Percentiles rank a stretch among this genome's conserved stretches.
Evolutionary conservation across 1,284 basidiomycete species (phyloP).

Genomic region (Ganoderma resinaceum): DNA sequence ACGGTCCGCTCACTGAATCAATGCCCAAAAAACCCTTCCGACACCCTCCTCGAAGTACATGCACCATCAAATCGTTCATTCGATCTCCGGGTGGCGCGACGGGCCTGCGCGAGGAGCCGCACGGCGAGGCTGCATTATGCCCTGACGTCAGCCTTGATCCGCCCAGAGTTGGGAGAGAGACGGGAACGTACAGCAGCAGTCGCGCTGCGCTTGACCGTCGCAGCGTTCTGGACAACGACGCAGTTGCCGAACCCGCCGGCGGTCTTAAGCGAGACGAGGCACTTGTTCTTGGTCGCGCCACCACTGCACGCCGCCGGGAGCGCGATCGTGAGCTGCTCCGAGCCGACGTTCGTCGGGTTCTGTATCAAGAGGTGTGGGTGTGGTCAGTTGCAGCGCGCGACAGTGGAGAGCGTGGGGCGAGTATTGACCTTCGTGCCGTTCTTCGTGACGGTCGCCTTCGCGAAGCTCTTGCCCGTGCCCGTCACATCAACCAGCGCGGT

Average conservation of each 20-base stretch:
- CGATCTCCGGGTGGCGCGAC: not conserved
- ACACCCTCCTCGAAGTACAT: not conserved
- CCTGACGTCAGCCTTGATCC: not conserved
- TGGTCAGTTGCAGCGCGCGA: not conserved
- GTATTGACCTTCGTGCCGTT: constrained; percentile 46
- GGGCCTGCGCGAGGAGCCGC: not conserved
- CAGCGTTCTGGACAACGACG: constrained; percentile 43
- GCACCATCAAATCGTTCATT: not conserved
- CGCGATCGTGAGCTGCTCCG: constrained; percentile 48
- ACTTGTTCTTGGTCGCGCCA: constrained; percentile 49
- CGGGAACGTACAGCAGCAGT: not conserved
- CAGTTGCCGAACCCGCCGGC: constrained; percentile 59
- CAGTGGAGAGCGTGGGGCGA: too few species aligned
- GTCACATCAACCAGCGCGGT: constrained; percentile 43
- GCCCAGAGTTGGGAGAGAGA: not conserved
- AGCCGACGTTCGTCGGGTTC: not conserved
- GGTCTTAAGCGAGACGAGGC: constrained; percentile 55
- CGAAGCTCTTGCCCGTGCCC: constrained; percentile 46
- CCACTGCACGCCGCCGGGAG: constrained; percentile 58
- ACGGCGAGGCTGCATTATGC: not conserved
- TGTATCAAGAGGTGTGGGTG: not conserved
- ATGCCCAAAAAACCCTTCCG: too few species aligned
- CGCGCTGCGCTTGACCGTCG: not conserved
- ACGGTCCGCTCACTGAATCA: not conserved
- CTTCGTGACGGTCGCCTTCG: constrained; percentile 42